Conservation (phyloP, 768 basidiomycete genomes). For the Leucocoprinus sp. region DNA sequence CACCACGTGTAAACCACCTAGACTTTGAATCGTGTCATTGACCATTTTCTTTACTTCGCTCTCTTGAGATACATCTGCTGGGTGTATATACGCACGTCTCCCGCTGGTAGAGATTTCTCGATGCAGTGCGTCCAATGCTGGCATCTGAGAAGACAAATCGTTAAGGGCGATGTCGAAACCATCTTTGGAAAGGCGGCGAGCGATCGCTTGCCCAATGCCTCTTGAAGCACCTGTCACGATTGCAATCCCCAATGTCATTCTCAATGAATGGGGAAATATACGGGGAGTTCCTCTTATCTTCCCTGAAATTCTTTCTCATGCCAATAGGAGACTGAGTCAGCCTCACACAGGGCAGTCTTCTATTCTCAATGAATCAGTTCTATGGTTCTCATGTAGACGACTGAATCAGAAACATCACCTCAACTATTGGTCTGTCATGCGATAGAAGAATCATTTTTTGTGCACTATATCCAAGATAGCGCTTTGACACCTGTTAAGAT, state of each 20-base stretch:
- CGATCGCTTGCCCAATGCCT: slow-evolving; percentile 40
- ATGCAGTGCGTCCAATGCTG: slow-evolving; percentile 11
- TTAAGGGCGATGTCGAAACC: slow-evolving; percentile 38
- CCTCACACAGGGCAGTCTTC: slow-evolving; percentile 6
- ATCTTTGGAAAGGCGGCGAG: slow-evolving; percentile 33
- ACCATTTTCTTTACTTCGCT: slow-evolving; percentile 17
- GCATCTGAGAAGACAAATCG: slow-evolving; percentile 20
- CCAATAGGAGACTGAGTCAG: too few relatives aligned
- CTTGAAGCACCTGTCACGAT: slow-evolving; percentile 37
- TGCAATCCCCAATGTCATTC: slow-evolving; percentile 20
- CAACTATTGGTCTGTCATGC: too few relatives aligned
- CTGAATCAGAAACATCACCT: too few relatives aligned
- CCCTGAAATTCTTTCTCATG: too few relatives aligned
- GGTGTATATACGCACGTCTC: slow-evolving; percentile 8
- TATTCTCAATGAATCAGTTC: too few relatives aligned
- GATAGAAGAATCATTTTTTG: too few relatives aligned
- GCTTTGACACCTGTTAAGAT: too few relatives aligned
- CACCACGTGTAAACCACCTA: slow-evolving; percentile 19
- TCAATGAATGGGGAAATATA: too few relatives aligned
- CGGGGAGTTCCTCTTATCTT: too few relatives aligned
- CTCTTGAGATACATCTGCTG: slow-evolving; percentile 16
- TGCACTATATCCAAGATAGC: too few relatives aligned
- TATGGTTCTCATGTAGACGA: too few relatives aligned
- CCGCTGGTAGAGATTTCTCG: slow-evolving; percentile 13
- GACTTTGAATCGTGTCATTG: slow-evolving; percentile 10